Percentiles rank a stretch among this genome's conserved stretches.
Conservation (phyloP, 2,329 filamentous ascomycete genomes). For the Penicillium verrucosum region DNA sequence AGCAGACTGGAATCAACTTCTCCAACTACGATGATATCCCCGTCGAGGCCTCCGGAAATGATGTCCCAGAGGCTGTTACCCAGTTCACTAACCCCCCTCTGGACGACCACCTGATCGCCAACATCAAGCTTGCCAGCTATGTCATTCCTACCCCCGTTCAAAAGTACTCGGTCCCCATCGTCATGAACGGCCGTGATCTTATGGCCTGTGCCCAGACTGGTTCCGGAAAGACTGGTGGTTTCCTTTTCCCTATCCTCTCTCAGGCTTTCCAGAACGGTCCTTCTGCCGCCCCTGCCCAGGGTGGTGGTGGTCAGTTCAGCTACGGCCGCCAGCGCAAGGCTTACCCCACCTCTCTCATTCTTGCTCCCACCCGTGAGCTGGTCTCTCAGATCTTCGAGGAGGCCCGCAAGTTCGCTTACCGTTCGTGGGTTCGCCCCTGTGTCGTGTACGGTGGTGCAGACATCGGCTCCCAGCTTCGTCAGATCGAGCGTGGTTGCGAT, state of each 20-base stretch:
- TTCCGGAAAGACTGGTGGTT: conserved; percentile 99
- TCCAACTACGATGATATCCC: conserved; percentile 99
- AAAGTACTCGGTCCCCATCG: conserved; percentile 99
- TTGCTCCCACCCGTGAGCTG: conserved; percentile 95
- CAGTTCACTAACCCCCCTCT: conserved; percentile 92
- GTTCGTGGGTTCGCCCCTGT: conserved; percentile 96
- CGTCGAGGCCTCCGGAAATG: conserved; percentile 90
- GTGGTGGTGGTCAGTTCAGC: conserved; percentile 51
- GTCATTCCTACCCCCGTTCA: conserved; percentile 95
- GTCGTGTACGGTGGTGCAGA: conserved; percentile 99
- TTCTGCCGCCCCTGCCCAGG: conserved; percentile 61
- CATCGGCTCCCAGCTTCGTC: conserved; percentile 94
- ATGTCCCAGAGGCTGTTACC: conserved; percentile 88
- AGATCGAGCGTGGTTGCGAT: conserved; percentile 97
- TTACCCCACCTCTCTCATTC: conserved; percentile 90
- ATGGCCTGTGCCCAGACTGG: conserved; percentile 99
- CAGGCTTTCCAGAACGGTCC: conserved; percentile 92
- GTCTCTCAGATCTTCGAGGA: conserved; percentile 99
- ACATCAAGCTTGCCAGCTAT: conserved; percentile 93
- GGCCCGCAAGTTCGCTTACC: conserved; percentile 95
- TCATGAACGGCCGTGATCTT: conserved; percentile 94
- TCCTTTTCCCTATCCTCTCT: conserved; percentile 98
- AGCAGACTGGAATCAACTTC: conserved; percentile 99
- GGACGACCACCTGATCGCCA: conserved; percentile 86
- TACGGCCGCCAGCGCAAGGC: conserved; percentile 96